phyloP scores from a whole-genome alignment of 2,329 filamentous ascomycete genomes.

The Ascochyta viciae-villosae region DNA sequence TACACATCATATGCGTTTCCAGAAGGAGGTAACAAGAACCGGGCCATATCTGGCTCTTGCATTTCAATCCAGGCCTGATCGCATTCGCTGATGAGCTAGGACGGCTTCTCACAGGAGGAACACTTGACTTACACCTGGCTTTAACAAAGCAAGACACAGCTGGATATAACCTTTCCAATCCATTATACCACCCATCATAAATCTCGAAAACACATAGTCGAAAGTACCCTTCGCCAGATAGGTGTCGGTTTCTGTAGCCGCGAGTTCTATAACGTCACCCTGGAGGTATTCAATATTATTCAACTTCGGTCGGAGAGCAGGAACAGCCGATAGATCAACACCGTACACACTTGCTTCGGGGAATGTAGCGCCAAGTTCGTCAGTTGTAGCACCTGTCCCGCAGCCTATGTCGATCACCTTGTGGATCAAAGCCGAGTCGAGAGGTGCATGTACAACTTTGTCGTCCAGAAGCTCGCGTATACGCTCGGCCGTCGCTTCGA shows the following conservation, averaged over 20 bases:
- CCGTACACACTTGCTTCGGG: conserved; percentile 18
- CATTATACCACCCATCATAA: conserved; percentile 59
- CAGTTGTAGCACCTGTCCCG: conserved; percentile 19
- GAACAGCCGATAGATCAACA: conserved; percentile 34
- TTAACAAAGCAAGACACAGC: conserved; percentile 39
- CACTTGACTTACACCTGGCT: conserved; percentile 45
- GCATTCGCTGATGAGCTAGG: too few species aligned
- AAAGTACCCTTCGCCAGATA: too few species aligned
- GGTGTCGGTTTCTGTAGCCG: too few species aligned
- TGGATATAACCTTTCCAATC: conserved; percentile 56
- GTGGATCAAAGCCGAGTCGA: neutral
- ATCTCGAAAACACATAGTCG: conserved; percentile 40
- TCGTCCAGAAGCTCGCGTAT: too few species aligned
- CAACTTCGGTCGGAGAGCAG: conserved; percentile 6
- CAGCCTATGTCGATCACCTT: conserved; percentile 25
- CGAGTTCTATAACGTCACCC: conserved; percentile 49
- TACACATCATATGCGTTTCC: too few species aligned
- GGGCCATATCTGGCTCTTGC: neutral
- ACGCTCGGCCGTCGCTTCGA: too few species aligned
- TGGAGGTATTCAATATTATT: conserved; percentile 21
- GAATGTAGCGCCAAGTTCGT: conserved; percentile 16
- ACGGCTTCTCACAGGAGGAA: too few species aligned
- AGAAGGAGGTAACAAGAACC: too few species aligned
- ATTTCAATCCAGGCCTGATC: neutral
- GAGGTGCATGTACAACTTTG: conserved; percentile 9